phyloP scores from a whole-genome alignment of 83 land plant species.

The Larix sibirica region DNA sequence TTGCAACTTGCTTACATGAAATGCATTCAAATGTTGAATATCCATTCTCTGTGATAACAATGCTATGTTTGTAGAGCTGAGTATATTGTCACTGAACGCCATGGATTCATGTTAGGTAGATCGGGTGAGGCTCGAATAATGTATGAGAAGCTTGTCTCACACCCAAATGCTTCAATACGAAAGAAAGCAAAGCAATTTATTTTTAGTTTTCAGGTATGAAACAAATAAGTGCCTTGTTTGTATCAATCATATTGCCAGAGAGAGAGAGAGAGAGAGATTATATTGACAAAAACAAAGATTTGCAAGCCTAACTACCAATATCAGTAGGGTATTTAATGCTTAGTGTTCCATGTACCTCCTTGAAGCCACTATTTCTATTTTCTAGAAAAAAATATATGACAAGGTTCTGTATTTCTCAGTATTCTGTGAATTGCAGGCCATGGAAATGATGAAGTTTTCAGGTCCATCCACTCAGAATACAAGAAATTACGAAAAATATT shows the following conservation, averaged over 20 bases:
- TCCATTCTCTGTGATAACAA: background rate
- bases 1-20: background rate
- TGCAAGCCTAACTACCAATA: background rate
- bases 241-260: background rate
- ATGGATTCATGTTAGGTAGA: constrained; percentile 26
- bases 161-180: constrained; percentile 47
- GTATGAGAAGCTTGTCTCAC: constrained; percentile 66
- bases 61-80: background rate
- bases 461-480: constrained; percentile 16
- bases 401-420: background rate
- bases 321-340: background rate
- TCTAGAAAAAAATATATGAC: background rate
- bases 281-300: background rate
- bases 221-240: background rate
- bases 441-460: constrained; percentile 63
- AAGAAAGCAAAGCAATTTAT: constrained; percentile 56
- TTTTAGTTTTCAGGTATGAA: constrained; percentile 58
- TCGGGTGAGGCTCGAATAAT: constrained; percentile 47
- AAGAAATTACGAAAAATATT: constrained; percentile 43
- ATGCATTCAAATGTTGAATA: background rate
- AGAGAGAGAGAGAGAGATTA: background rate
- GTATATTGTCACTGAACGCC: constrained; percentile 2
- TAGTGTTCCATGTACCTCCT: background rate
- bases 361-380: background rate
- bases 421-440: constrained; percentile 39